Base-by-base conservation (phyloP, 73 alveolate genomes). In the Paramecium caudatum region DNA sequence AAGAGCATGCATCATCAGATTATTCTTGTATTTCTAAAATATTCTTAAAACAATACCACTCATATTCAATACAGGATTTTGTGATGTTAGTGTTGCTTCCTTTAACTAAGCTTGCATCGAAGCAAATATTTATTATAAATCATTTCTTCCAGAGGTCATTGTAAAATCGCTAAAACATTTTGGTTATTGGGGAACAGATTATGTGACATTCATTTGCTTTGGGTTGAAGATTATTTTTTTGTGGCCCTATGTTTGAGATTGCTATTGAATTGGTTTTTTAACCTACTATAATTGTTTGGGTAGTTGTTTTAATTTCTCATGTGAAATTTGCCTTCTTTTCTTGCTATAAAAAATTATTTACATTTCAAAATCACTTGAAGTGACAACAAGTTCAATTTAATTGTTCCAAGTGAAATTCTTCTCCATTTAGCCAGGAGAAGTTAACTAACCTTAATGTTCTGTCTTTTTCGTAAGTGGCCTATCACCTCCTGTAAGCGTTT, bases 1-100 rank as follows among this genome's bases (percentile, higher is more conserved):
- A 55, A 13, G 83, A 33, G 17, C 34, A 25, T 3, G 50, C 83
- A 65, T 65, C 83, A 33, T 65, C 83, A 13, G 83, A 33, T 65
- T 33, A 3, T 65, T 65, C 83, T 65, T 65, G 15, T 10, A 65
- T 65, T 65, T 65, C 80, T 55, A 55, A 4, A 19, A 2, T 12
- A 55, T 10, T 5, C 23, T 19, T 55, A 23, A 21, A 27, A 55
- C 12, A 27, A 23, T 55, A 55, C 80, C 61, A 33, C 83, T 65
- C 83, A 32, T 33, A 32, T 65, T 65, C 5, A 65, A 36, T 25
- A 25, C 17, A 0, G 55, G 55, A 65, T 65, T 16, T 32, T 65
- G 34, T 33, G 10, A 15, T 12, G 49, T 49, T 0, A 1, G 3
- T 3, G 39, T 6, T 10, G 49, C 83, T 32, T 65, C 83, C 32